Evolutionary conservation across 768 basidiomycete genomes (phyloP).

Genomic region (Tricholoma hemisulphureum): DNA sequence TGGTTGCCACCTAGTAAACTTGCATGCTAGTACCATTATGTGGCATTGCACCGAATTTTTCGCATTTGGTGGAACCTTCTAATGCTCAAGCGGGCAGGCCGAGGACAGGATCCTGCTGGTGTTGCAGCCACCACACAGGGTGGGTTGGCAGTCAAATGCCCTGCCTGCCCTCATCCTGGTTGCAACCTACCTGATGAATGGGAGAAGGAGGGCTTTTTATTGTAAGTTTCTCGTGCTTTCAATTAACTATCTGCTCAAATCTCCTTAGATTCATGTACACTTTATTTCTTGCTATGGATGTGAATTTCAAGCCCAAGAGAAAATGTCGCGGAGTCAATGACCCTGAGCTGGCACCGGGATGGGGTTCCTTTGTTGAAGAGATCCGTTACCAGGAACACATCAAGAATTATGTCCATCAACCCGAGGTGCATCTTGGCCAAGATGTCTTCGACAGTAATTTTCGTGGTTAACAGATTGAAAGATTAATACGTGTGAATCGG

Average conservation of each 20-base stretch:
- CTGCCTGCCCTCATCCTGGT: background rate
- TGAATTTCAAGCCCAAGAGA: conserved; percentile 24
- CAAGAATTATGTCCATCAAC: conserved; percentile 2
- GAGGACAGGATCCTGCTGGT: background rate
- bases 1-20: too few relatives aligned
- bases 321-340: conserved; percentile 16
- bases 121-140: background rate
- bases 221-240: background rate
- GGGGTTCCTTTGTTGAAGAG: conserved; percentile 13
- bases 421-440: conserved; percentile 11
- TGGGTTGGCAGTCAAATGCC: background rate
- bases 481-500: conserved; percentile 18
- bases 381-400: conserved; percentile 5
- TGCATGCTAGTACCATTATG: too few relatives aligned
- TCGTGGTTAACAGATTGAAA: too few relatives aligned
- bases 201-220: background rate
- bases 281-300: conserved; percentile 15
- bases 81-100: too few relatives aligned
- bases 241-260: background rate
- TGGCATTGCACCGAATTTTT: background rate
- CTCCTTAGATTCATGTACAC: conserved; percentile 15
- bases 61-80: background rate
- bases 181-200: background rate
- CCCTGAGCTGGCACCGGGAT: conserved; percentile 15
- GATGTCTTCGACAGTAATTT: too few relatives aligned